Evolutionary conservation across 305 asterid genomes (phyloP).

Genomic region (Fraxinus baroniana): DNA sequence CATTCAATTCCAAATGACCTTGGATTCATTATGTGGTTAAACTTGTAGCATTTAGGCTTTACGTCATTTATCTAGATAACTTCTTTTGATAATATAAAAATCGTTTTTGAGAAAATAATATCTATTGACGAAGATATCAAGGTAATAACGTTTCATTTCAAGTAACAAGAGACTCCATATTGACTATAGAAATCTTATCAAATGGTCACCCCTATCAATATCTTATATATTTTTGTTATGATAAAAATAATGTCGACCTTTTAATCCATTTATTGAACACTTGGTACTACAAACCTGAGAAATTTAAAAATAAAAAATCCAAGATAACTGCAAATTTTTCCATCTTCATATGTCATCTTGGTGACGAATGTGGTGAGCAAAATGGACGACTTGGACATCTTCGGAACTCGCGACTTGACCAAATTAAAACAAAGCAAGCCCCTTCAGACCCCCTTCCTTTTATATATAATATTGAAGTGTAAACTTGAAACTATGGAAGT

Average conservation of each 20-base stretch:
- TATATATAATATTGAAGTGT: neutral
- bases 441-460: neutral
- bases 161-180: neutral
- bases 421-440: neutral
- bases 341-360: neutral
- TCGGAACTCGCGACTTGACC: neutral
- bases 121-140: neutral
- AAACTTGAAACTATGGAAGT: conserved; percentile 34
- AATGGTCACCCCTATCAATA: neutral
- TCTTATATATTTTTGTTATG: too few species aligned
- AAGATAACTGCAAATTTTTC: neutral
- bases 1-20: neutral
- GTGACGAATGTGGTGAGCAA: neutral
- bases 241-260: neutral
- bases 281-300: neutral
- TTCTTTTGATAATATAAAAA: neutral
- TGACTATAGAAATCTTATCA: too few species aligned
- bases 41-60: neutral
- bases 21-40: neutral
- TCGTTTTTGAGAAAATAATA: too few species aligned
- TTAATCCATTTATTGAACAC: neutral
- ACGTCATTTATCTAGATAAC: too few species aligned
- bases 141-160: neutral
- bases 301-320: neutral
- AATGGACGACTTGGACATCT: neutral